Base-by-base conservation (phyloP, 495 filamentous ascomycete species). In the Aspergillus conjunctus region DNA sequence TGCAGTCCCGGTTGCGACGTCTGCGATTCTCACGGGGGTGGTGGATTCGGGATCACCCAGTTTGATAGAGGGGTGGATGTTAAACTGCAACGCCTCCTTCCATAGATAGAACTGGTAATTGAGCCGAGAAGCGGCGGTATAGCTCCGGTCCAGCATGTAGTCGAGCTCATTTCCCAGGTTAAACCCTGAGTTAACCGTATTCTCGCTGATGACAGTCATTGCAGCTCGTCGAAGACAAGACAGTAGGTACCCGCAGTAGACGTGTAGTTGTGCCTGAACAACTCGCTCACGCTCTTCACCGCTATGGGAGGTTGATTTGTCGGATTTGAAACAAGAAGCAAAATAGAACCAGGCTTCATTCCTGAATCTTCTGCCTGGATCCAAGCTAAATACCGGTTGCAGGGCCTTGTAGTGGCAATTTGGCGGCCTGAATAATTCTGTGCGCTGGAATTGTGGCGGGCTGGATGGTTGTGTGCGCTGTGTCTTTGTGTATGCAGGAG, bases 111-210 rank as follows among this genome's bases (percentile, higher is more conserved):
- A 59, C 26, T 51, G 46, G 32, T 51, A 51, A 3, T 59, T 59
- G 10, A 59, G 56, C 7, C 56, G 56, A 12, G 48, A 51, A 0
- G 56, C 46, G 8, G 56, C 56, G 4, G 56, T 39, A 20, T 39
- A 41, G 46, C 10, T 51, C 8, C 48, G 56, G 9, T 26, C 56
- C 1, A 59, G 49, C 11, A 30, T 39, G 48, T 59, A 59, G 7
- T 22, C 70, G 54, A 67, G 62, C 12, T 64, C 57, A 39, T 61
- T 33, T 8, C 54, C 18, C 39, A 52, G 18, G 57, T 54, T 11
- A 63, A 65, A 56, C 55, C 55, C 34, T 51, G 30, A 10, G 34
- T 37, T 33, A 5, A 46, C 44, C 4, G 44, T 18, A 6, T 20
- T 9, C 15, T 46, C 44, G 17, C 17, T 7, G 11, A 46, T 4